phyloP scores from a whole-genome alignment of 495 filamentous ascomycete species.

The Xylaria cubensis region DNA sequence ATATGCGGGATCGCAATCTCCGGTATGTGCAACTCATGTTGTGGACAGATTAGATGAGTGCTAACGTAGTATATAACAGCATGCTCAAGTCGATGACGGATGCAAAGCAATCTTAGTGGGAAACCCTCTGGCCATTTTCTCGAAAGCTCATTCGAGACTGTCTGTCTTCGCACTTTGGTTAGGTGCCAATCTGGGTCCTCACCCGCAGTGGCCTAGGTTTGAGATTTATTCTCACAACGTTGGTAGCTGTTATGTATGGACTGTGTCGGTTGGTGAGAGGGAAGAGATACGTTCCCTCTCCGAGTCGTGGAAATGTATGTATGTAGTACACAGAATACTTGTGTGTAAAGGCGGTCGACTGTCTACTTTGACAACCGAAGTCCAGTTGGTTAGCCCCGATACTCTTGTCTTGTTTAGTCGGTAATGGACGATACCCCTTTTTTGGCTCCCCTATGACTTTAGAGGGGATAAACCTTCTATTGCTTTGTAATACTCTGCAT shows the following conservation, averaged over 20 bases:
- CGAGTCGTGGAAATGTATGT: slow-evolving; percentile 1
- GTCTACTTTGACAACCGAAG: background rate
- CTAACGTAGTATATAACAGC: slow-evolving; percentile 31
- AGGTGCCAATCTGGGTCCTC: background rate
- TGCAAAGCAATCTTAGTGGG: slow-evolving; percentile 29
- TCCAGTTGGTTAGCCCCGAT: slow-evolving; percentile 23
- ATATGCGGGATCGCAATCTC: slow-evolving; percentile 55
- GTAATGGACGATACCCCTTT: slow-evolving; percentile 44
- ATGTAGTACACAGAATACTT: slow-evolving; percentile 22
- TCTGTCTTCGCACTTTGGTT: background rate
- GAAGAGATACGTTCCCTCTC: background rate
- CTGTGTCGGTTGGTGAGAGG: background rate
- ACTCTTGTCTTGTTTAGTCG: slow-evolving; percentile 36
- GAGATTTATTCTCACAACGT: background rate
- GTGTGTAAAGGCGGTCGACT: background rate
- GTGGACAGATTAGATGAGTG: background rate
- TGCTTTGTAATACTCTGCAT: background rate
- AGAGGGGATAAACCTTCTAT: background rate
- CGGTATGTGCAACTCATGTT: slow-evolving; percentile 33
- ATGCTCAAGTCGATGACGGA: slow-evolving; percentile 53
- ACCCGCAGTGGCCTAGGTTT: background rate
- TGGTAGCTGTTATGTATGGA: slow-evolving; percentile 1
- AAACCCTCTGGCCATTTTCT: background rate
- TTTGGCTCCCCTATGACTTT: slow-evolving; percentile 26
- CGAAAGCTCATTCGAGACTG: slow-evolving; percentile 1